Base-by-base conservation (phyloP, 768 basidiomycete species). In the Paxillus rubicundulus region DNA sequence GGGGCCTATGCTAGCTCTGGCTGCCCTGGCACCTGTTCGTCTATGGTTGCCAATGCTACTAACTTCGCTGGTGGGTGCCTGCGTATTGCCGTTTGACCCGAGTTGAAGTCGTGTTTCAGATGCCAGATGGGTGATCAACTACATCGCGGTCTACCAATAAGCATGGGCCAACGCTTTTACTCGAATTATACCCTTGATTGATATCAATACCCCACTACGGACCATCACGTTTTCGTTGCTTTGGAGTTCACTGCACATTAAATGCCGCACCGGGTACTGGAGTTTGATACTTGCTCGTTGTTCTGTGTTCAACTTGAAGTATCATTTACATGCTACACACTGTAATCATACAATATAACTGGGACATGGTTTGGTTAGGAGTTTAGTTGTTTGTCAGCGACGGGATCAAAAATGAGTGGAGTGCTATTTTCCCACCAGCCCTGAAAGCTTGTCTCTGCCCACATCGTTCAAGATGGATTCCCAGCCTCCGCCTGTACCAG, bases 121-220 rank as follows among this genome's bases (percentile, higher is more conserved):
- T 59, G 81, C 82, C 10, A 68, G 77, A 62, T 84, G 82, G 82
- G 68, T 73, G 53, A 70, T 85, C 65, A 80, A 80, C 60, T 82
- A 78, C 59, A 70, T 84, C 49, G 76, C 78, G 32, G 77, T 82
- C 42, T 84, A 79, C 67, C 70, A 79, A 49, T 67, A 47, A 54
- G 45, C 16, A 13, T n/a, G n/a, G 20, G 21, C 27, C 16, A 17
- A 4, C 32, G 20, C 50, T 33, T n/a, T 43, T 37, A n/a, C 32
- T 24, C 46, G 20, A 46, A 45, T 20, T 53, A 47, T 44, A 44
- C 16, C 49, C 18, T 18, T 21, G 20, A 37, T 21, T 30, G 4
- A 3, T 4, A 24, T 6, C 24, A 39, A 21, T 17, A 24, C 9
- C 27, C 27, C 24, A 36, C 21, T 21, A 37, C 24, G 24, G 24